Evolutionary conservation across 73 alveolate species (phyloP).

Genomic region (Uronychia binucleata): DNA sequence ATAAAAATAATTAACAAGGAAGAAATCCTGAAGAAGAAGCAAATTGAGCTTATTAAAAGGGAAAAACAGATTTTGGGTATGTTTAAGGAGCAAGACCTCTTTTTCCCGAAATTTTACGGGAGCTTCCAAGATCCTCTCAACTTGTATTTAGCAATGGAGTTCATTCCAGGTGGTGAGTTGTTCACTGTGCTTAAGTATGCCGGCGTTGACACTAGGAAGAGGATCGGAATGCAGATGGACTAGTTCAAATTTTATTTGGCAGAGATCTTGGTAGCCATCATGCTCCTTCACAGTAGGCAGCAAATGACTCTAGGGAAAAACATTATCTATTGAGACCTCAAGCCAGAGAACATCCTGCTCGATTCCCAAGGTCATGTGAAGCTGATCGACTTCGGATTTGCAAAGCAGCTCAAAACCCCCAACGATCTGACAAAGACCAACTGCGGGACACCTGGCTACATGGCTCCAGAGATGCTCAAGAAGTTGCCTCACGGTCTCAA

Average conservation of each 20-base stretch:
- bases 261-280: slow-evolving; percentile 85
- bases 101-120: slow-evolving; percentile 2
- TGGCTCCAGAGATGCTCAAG: slow-evolving; percentile 80
- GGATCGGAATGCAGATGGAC: not conserved
- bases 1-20: slow-evolving; percentile 54
- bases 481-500: not conserved
- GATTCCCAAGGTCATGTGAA: slow-evolving; percentile 92
- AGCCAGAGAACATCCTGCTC: slow-evolving; percentile 93
- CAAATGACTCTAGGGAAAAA: slow-evolving; percentile 31
- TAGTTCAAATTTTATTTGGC: slow-evolving; percentile 90
- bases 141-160: slow-evolving; percentile 41
- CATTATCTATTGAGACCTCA: slow-evolving; percentile 91
- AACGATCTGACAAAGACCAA: slow-evolving; percentile 75
- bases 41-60: slow-evolving; percentile 55
- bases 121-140: slow-evolving; percentile 24
- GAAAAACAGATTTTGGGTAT: slow-evolving; percentile 33
- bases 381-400: slow-evolving; percentile 95
- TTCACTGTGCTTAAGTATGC: slow-evolving; percentile 7
- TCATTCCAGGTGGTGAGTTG: slow-evolving; percentile 42
- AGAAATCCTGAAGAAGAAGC: slow-evolving; percentile 36
- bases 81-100: not conserved
- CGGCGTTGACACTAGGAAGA: not conserved
- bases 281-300: slow-evolving; percentile 70
- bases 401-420: slow-evolving; percentile 77
- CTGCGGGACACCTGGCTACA: slow-evolving; percentile 85